Evolutionary conservation across 805 yeast species (phyloP), one percentile per base, ranked within the genome.

Genomic region (Gaillardinia entomophila): DNA sequence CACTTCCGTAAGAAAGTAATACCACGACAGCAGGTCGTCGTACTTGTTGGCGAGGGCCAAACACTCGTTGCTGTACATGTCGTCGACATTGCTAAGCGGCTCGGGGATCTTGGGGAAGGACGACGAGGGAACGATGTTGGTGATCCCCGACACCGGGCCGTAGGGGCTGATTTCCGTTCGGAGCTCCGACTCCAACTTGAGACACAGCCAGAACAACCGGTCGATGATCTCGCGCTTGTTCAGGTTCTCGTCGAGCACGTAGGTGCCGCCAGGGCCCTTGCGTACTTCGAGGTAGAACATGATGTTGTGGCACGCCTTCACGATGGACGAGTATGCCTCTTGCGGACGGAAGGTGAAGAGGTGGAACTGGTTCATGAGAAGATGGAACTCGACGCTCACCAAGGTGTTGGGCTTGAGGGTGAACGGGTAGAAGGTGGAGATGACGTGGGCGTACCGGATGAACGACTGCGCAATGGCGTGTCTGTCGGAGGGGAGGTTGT

Each of bases 111-210:
- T 45, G 13, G 65, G 61, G 31, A 62, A 61, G 13, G 48, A 43
- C 20, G 54, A 43, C 2, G 66, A 64, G 1, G 66, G 63, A 6
- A 40, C 35, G 3, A 53, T 43, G 12, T 46, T 39, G 2, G 57
- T 49, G n/a, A 62, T 60, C 2, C 64, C 61, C 3, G 62, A 57
- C 8, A 43, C 27, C 0, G 57, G 52, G 3, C 57, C 60, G 36
- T 41, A 46, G 2, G 68, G 68, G 12, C 60, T 54, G 14, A 61
- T 41, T 35, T 62, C 68, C 4, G 43, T 46, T 26, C 58, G 38
- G 35, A 61, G 39, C 38, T 62, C 68, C 34, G 62, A 57, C 36
- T 62, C 68, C 23, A 61, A 42, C 37, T 62, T 62, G 26, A 58
- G 42, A 31, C 66, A 58, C 6, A 52, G 47, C 67, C 67, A 62